Base-by-base conservation (phyloP, 2,329 filamentous ascomycete genomes). In the Nothophaeocryptopus gaeumannii region DNA sequence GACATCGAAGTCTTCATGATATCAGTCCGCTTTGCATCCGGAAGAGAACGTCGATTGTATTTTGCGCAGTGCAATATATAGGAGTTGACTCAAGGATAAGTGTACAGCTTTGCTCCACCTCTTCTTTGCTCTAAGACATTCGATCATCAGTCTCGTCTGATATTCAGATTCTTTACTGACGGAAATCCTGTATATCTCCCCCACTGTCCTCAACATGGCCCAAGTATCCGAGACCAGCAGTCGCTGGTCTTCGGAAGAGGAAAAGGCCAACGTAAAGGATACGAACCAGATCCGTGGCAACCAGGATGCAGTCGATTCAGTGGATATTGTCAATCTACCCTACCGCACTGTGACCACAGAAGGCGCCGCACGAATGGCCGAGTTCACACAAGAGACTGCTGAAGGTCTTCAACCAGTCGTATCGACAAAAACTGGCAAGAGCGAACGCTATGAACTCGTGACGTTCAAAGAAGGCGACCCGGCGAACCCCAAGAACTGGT, bases 381-480 rank as follows among this genome's bases (percentile, higher is more conserved):
- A 63, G 39, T 65, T 61, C 45, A 60, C 58, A 5, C 54, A 54
- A 16, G 63, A 65, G 41, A 61, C 57, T 2, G 46, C 54, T 8
- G 55, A 48, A 16, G 58, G 59, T 20, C 50, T 64, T 5, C 56
- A 60, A 33, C 48, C 57, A 31, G 54, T 63, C 2, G 45, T 57
- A 31, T 61, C 64, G 12, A 60, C 56, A 43, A 55, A 56, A 20
- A 60, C 58, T 12, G 63, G 63, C 30, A 35, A 47, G 65, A 72
- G 49, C 57, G 66, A 53, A 39, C 42, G 51, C n/a, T 84, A 80
- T 63, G 81, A 84, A 50, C 72, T 88, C 8, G 83, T 88, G 31
- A 86, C 84, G 0, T 95, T 93, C 64, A 79, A 76, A 3, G 77
- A 84, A 2, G 73, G 83, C 64, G 66, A 69, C 26, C 55, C 58